Evolutionary conservation across 2,329 filamentous ascomycete species (phyloP).

Genomic region (Talaromyces amestolkiae): DNA sequence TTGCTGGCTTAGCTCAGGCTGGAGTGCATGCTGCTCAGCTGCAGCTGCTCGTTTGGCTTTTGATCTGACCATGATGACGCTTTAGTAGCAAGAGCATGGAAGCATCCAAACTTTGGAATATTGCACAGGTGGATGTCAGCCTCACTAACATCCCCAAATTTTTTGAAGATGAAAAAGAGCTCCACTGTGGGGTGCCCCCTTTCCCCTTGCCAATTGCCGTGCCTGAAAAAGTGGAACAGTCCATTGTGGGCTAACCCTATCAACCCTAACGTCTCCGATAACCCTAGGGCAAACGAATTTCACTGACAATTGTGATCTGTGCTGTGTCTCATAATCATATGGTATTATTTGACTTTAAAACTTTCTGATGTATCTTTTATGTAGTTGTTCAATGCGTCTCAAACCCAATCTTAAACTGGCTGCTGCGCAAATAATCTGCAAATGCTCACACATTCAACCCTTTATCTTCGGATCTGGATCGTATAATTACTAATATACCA

Average conservation of each 20-base stretch:
- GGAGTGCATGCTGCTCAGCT: neutral
- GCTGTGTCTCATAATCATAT: neutral
- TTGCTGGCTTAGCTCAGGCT: neutral
- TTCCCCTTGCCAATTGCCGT: neutral
- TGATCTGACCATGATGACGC: neutral
- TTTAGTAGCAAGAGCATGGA: neutral
- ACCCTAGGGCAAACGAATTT: neutral
- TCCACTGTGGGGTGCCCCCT: neutral
- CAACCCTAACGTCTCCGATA: neutral
- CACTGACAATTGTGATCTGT: neutral
- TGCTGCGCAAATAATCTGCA: neutral
- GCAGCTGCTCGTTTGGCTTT: constrained; percentile 4
- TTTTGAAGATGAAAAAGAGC: neutral
- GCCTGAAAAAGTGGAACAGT: neutral
- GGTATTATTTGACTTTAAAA: too few relatives aligned
- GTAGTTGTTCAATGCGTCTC: neutral
- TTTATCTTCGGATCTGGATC: neutral
- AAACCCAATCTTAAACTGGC: too few relatives aligned
- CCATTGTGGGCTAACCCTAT: neutral
- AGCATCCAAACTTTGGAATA: neutral
- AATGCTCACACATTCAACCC: neutral
- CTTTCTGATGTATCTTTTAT: neutral
- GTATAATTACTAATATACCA: neutral
- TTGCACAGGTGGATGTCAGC: neutral
- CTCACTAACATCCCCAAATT: neutral